phyloP scores from a whole-genome alignment of 2,329 filamentous ascomycete genomes.

The Sphaerulina vaccinii region DNA sequence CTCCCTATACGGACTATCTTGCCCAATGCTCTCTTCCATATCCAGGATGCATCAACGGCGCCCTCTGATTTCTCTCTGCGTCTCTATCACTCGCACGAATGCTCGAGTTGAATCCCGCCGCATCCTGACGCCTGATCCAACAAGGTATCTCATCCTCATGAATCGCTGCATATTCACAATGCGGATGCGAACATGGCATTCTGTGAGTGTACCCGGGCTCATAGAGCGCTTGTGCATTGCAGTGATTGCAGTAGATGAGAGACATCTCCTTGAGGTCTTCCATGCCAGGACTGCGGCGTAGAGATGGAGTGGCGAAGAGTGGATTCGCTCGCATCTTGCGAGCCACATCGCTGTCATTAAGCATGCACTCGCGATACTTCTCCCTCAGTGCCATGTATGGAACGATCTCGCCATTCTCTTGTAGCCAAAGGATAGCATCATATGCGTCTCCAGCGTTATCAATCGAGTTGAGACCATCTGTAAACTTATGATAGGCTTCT shows the following conservation, averaged over 20 bases:
- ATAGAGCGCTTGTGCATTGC: not conserved
- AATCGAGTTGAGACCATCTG: not conserved
- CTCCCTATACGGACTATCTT: too few species aligned
- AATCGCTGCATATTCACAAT: not conserved
- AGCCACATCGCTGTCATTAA: not conserved
- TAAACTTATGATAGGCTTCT: not conserved
- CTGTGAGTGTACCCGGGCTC: not conserved
- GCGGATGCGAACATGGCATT: not conserved
- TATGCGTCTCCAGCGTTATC: not conserved
- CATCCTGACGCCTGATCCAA: not conserved
- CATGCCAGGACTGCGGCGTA: not conserved
- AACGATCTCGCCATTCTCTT: not conserved
- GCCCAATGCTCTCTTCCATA: too few species aligned
- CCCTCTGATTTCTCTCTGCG: not conserved
- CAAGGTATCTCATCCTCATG: not conserved
- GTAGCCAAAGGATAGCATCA: not conserved
- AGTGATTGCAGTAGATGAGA: not conserved
- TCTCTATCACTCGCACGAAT: not conserved
- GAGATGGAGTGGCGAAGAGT: not conserved
- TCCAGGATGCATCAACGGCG: not conserved
- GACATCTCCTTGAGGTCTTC: not conserved
- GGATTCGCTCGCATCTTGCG: not conserved
- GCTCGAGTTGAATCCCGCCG: not conserved
- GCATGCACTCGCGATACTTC: not conserved
- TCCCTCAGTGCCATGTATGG: not conserved